These are phyloP conservation scores for Gossypium rotundifolium DNA, from an alignment of 345 rosid genomes.

Conservation along the genomic window DNA sequence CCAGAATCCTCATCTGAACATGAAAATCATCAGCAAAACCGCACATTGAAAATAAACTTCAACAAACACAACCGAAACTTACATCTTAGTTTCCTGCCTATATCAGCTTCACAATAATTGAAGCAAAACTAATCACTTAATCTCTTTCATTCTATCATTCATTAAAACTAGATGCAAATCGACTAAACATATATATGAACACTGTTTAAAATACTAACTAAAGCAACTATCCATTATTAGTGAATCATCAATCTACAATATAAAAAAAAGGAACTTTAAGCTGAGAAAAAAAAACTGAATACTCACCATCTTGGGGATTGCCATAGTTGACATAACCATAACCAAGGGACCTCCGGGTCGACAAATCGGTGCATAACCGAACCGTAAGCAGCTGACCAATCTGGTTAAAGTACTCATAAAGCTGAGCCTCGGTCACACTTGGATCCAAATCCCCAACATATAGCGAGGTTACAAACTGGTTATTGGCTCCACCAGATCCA, in stretches of 20 bases:
- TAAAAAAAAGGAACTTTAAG: conserved; percentile 9
- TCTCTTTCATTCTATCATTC: not conserved
- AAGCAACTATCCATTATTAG: not conserved
- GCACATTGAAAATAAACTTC: no score
- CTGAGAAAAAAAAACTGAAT: not conserved
- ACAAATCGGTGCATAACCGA: conserved; percentile 71
- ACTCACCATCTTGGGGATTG: conserved; percentile 73
- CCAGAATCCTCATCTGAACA: not conserved
- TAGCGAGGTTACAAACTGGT: conserved; percentile 62
- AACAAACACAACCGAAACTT: not conserved
- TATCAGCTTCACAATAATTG: not conserved
- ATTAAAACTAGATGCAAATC: not conserved
- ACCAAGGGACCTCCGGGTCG: conserved; percentile 69
- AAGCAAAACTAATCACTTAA: not conserved
- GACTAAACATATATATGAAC: not conserved
- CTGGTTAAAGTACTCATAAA: conserved; percentile 75
- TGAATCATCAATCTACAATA: not conserved
- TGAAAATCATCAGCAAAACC: not conserved
- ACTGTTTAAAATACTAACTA: not conserved
- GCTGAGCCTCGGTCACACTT: conserved; percentile 70
- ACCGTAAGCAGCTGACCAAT: conserved; percentile 79
- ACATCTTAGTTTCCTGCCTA: not conserved
- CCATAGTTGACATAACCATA: conserved; percentile 81
- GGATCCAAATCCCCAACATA: conserved; percentile 85
- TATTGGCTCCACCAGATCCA: conserved; percentile 21